These are phyloP conservation scores for Chlorella sorokiniana DNA, from an alignment of 139 green algal species.

Conservation along the genomic window DNA sequence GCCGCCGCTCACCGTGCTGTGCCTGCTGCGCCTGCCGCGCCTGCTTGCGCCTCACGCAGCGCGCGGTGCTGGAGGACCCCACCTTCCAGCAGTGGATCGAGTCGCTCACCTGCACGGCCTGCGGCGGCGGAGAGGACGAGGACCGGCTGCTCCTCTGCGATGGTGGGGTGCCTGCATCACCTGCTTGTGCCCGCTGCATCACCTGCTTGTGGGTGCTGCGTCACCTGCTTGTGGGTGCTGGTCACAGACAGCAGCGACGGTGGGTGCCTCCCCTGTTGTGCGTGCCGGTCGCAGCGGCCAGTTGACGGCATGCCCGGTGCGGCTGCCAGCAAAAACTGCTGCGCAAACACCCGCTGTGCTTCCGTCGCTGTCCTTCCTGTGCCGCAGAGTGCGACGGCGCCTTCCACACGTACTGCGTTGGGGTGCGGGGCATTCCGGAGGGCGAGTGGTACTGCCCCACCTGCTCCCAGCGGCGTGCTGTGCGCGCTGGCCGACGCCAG, in stretches of 20 bases:
- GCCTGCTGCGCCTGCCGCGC: background rate
- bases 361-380: background rate
- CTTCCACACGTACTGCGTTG: constrained; percentile 76
- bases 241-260: too few relatives aligned
- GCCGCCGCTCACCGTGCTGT: background rate
- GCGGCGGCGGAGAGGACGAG: constrained; percentile 59
- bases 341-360: too few relatives aligned
- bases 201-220: too few relatives aligned
- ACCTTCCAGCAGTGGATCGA: constrained; percentile 45
- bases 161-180: background rate
- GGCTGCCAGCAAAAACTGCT: background rate
- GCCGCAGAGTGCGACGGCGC: constrained; percentile 69
- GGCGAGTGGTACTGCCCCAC: constrained; percentile 71
- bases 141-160: constrained; percentile 72
- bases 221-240: too few relatives aligned
- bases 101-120: constrained; percentile 48
- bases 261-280: too few relatives aligned
- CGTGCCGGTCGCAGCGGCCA: background rate
- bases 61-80: constrained; percentile 49
- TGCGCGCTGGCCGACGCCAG: background rate
- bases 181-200: background rate
- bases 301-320: background rate
- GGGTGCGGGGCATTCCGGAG: constrained; percentile 54
- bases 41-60: background rate
- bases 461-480: background rate